These are phyloP conservation scores for Peronospora belbahrii DNA, from an alignment of 352 stramenopile genomes.

Conservation along the genomic window DNA sequence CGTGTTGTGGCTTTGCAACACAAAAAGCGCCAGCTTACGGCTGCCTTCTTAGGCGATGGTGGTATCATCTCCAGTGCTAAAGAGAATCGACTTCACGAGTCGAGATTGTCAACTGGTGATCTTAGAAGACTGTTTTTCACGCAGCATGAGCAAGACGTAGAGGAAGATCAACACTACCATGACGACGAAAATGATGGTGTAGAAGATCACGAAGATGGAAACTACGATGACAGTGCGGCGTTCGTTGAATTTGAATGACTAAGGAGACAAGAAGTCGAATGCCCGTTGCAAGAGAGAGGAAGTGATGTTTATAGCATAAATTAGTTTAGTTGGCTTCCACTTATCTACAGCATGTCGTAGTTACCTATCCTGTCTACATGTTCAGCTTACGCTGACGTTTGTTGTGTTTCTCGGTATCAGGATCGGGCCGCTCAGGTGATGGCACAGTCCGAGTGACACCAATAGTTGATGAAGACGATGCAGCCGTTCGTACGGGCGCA, in stretches of 20 bases:
- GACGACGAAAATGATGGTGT: background rate
- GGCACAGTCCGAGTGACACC: constrained; percentile 20
- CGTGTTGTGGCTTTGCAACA: constrained; percentile 84
- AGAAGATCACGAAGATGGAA: background rate
- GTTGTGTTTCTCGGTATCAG: constrained; percentile 14
- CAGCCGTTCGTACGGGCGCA: constrained; percentile 8
- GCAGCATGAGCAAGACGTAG: constrained; percentile 23
- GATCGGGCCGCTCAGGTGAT: constrained; percentile 19
- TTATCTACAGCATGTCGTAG: constrained; percentile 24
- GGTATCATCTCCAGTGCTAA: constrained; percentile 10
- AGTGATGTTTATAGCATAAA: too few species aligned
- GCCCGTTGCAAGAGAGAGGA: too few species aligned
- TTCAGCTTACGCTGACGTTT: constrained; percentile 26
- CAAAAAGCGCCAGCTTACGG: constrained; percentile 79
- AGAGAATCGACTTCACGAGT: constrained; percentile 22
- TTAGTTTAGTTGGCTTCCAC: constrained; percentile 20
- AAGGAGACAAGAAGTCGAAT: too few species aligned
- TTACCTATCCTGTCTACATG: constrained; percentile 25
- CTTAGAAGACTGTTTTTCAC: constrained; percentile 45
- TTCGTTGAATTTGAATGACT: too few species aligned
- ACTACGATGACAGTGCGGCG: too few species aligned
- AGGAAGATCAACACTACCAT: constrained; percentile 1
- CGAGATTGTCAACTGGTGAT: constrained; percentile 36
- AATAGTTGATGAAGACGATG: constrained; percentile 18
- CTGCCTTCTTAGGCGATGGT: constrained; percentile 58